Base-by-base conservation (phyloP, 1,139 yeast species). In the Kodamaea derodonti region DNA sequence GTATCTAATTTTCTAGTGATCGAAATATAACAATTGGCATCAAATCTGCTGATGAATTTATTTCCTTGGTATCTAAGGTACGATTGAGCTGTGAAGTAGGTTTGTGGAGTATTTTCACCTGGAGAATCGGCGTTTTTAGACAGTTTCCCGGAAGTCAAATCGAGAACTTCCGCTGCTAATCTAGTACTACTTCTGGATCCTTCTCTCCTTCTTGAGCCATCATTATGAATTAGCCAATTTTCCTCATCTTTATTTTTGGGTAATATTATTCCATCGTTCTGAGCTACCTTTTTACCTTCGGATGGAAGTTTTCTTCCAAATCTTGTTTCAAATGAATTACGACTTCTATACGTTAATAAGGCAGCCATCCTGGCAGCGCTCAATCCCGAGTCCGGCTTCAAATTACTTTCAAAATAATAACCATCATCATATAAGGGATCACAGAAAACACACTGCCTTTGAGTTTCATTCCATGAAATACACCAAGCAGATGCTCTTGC, bases 341-440 rank as follows among this genome's bases (percentile, higher is more conserved):
- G 72, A 3, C 95, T 85, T 48, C 98, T 74, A 56, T 92, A 92
- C 0, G 98, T 92, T 37, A 92, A 66, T 46, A 92, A 68, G 0
- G 98, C 98, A 7, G 96, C 78, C 98, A 92, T 92, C 60, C 98
- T 78, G 0, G 98, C 98, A 2, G 98, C 98, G 25, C 95, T 84
- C 16, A 92, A 67, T 0, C 98, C 98, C 5, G 82, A 74, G 24
- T 69, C 69, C 2, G 98, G 98, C 8, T 90, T 94, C 15, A 35
- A 42, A 36, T 80, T 83, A n/a, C 75, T 73, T 29, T 75, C 66
- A 52, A 85, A 90, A 43, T 69, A 69, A 58, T 85, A 87, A 2
- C 98, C 98, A 52, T 88, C 97, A 38, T 75, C 74, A 54, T 88
- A 92, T 53, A 83, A 83, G 4, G 98, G 97, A 57, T 92, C 98